Percentiles rank a stretch among this genome's conserved stretches.
Evolutionary conservation across 1,284 basidiomycete species (phyloP).

Genomic region (Ceraceosorus guamensis): DNA sequence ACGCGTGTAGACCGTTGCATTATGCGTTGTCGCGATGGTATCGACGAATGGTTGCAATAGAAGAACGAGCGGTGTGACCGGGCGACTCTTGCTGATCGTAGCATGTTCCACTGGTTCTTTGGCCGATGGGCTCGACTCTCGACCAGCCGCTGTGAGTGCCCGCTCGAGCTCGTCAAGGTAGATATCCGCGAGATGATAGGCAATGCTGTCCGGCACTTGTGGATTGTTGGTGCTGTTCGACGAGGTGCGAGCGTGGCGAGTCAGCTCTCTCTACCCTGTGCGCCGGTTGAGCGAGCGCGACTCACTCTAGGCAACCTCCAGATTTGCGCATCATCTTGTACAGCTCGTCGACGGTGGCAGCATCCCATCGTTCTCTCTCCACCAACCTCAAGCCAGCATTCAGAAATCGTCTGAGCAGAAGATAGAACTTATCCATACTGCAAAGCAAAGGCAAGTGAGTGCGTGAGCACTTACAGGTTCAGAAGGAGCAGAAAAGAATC

Average conservation of each 20-base stretch:
- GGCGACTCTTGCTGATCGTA: constrained; percentile 29
- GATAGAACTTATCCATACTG: constrained; percentile 77
- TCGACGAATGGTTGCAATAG: constrained; percentile 64
- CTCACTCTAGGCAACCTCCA: constrained; percentile 13
- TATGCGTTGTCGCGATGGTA: constrained; percentile 62
- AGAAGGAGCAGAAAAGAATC: background rate
- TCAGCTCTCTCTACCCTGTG: no score
- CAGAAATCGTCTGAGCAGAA: constrained; percentile 81
- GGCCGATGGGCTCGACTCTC: background rate
- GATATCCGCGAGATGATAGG: constrained; percentile 75
- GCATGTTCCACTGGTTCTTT: background rate
- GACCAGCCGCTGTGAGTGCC: constrained; percentile 42
- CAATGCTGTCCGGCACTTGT: constrained; percentile 63
- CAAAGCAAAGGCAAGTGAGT: background rate
- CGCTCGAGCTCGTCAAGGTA: constrained; percentile 86
- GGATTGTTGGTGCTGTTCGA: constrained; percentile 53
- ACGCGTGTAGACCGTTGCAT: constrained; percentile 61
- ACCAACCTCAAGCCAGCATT: constrained; percentile 77
- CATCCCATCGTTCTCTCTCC: constrained; percentile 64
- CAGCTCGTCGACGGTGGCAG: constrained; percentile 49
- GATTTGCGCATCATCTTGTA: constrained; percentile 12
- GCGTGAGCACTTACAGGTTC: background rate
- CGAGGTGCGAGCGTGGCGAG: background rate
- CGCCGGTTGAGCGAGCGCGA: background rate
- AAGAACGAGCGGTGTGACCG: constrained; percentile 49